Percentiles rank a stretch among this genome's conserved stretches.
Evolutionary conservation across 306 rosid species (phyloP).

Genomic region (Begonia masoniana): DNA sequence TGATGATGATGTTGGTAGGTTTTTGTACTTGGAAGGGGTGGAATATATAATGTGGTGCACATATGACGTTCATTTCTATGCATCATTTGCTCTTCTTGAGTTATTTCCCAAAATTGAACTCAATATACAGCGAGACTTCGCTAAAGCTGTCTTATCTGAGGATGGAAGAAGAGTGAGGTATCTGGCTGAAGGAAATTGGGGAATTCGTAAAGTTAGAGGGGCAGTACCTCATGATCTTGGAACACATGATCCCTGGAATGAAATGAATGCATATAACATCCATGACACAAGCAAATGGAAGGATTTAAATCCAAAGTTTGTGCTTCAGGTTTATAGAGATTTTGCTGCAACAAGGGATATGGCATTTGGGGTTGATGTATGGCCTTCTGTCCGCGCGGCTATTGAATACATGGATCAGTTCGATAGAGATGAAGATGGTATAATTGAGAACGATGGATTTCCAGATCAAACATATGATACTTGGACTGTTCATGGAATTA

Average conservation of each 20-base stretch:
- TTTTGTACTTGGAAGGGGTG: conserved; percentile 93
- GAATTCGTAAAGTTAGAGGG: conserved; percentile 94
- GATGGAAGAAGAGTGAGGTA: conserved; percentile 89
- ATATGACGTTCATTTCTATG: conserved; percentile 95
- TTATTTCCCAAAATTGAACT: conserved; percentile 90
- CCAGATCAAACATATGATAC: conserved; percentile 98
- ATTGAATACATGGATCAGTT: conserved; percentile 92
- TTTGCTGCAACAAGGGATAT: conserved; percentile 83
- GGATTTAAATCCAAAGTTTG: conserved; percentile 93
- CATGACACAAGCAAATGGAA: conserved; percentile 97
- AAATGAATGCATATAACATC: conserved; percentile 94
- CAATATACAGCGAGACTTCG: conserved; percentile 89
- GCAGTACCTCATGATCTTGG: conserved; percentile 97
- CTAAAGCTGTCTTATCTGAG: conserved; percentile 86
- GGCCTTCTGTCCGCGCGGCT: conserved; percentile 97
- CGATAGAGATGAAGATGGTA: conserved; percentile 81
- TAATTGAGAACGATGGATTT: conserved; percentile 89
- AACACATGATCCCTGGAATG: conserved; percentile 94
- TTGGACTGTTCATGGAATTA: conserved; percentile 97
- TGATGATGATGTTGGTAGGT: conserved; percentile 77
- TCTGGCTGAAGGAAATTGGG: conserved; percentile 87
- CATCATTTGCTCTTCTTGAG: conserved; percentile 96
- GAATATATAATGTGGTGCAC: conserved; percentile 99
- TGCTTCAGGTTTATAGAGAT: conserved; percentile 88
- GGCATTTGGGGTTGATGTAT: conserved; percentile 93